Base-by-base conservation (phyloP, 1,284 basidiomycete species). In the Chondrostereum purpureum region DNA sequence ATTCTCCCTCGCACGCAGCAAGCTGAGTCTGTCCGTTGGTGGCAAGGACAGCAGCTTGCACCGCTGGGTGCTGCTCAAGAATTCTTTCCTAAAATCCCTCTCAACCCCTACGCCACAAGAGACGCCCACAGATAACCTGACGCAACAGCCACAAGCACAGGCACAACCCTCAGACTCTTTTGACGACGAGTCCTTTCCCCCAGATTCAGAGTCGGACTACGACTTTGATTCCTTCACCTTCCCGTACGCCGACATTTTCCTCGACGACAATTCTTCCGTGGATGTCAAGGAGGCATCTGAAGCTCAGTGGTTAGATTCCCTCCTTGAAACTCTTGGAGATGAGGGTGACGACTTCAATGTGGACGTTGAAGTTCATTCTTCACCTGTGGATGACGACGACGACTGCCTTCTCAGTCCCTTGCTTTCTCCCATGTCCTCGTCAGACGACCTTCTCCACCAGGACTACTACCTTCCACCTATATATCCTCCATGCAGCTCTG, bases 11-110 rank as follows among this genome's bases (percentile, higher is more conserved):
- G 80, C 86, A 63, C 83, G 79, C 59, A 77, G 70, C 64, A 89
- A 89, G 72, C 72, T 89, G 65, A 77, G 79, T 53, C 63, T 72
- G 50, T 79, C 77, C 56, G 60, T 75, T 55, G 70, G 72, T 48
- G 66, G 71, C 62, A 79, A 74, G 65, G 81, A 84, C 66, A 77
- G 68, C 55, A 85, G 78, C 66, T 31, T 89, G 67, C 84, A 86
- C 61, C 84, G 86, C 61, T 88, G 84, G 83, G 86, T 89, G 46
- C 73, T 89, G 48, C 74, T 89, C 62, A 88, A 88, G 83, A 89
- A 89, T 64, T 87, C 83, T 31, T 73, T 88, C 54, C 65, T 77
- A 52, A 71, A 68, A 57, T 74, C 77, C 54, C 70, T 71, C 46
- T 63, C 70, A 33, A 47, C 64, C 27, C 53, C 61, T 42, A 59